phyloP scores from a whole-genome alignment of 768 basidiomycete species.

The Rossbeevera mucosa region DNA sequence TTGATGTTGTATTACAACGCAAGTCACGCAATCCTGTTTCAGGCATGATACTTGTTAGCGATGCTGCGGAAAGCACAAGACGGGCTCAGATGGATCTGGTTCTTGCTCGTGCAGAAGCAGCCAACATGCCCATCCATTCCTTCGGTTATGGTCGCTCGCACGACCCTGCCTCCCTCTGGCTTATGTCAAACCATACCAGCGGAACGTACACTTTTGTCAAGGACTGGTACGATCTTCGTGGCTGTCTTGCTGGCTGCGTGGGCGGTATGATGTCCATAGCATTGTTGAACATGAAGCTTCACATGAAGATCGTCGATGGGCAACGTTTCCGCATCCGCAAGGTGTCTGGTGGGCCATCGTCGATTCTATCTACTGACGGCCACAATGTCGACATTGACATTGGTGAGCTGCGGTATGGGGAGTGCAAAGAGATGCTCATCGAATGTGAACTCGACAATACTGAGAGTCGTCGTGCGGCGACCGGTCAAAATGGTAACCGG shows the following conservation, averaged over 20 bases:
- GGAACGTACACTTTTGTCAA: slow-evolving; percentile 98
- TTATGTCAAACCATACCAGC: slow-evolving; percentile 96
- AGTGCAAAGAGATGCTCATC: slow-evolving; percentile 94
- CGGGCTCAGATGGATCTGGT: slow-evolving; percentile 98
- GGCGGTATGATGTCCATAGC: slow-evolving; percentile 98
- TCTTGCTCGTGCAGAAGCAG: slow-evolving; percentile 93
- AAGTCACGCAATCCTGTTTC: slow-evolving; percentile 87
- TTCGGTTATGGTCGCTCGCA: slow-evolving; percentile 96
- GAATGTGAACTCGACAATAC: slow-evolving; percentile 84
- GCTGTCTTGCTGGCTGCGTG: slow-evolving; percentile 88
- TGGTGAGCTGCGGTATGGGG: slow-evolving; percentile 92
- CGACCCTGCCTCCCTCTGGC: slow-evolving; percentile 96
- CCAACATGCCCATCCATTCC: slow-evolving; percentile 93
- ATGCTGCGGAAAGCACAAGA: slow-evolving; percentile 86
- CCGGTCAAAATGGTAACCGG: slow-evolving; percentile 12
- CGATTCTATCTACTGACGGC: slow-evolving; percentile 87
- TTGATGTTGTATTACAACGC: slow-evolving; percentile 92
- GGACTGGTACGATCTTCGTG: slow-evolving; percentile 95
- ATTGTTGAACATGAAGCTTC: slow-evolving; percentile 87
- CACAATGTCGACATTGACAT: slow-evolving; percentile 94
- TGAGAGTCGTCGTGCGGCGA: slow-evolving; percentile 35
- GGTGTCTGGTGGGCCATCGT: slow-evolving; percentile 84
- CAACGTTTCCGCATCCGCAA: slow-evolving; percentile 92
- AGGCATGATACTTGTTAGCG: slow-evolving; percentile 90
- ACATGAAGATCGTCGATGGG: slow-evolving; percentile 88